Evolutionary conservation across 2,329 filamentous ascomycete genomes (phyloP).

Genomic region (Plectosphaerella cucumerina): DNA sequence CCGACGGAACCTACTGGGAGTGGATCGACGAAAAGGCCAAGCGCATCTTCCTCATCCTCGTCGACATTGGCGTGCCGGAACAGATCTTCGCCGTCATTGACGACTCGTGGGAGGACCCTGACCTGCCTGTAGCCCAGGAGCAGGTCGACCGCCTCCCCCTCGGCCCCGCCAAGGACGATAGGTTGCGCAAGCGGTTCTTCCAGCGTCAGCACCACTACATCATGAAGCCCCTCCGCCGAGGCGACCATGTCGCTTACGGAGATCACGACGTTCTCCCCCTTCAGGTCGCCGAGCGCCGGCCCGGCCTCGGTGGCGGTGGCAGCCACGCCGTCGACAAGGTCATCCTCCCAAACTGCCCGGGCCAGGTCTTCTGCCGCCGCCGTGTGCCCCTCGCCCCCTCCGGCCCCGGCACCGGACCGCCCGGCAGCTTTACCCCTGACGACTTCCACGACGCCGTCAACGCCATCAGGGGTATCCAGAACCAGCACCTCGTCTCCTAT

Average conservation of each 20-base stretch:
- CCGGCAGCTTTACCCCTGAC: conserved; percentile 40
- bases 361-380: conserved; percentile 52
- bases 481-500: conserved; percentile 66
- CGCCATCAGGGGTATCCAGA: conserved; percentile 53
- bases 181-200: conserved; percentile 65
- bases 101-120: conserved; percentile 72
- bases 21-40: conserved; percentile 69
- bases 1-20: conserved; percentile 73
- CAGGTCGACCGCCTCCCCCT: conserved; percentile 61
- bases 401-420: conserved; percentile 15
- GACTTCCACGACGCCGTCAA: conserved; percentile 60
- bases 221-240: conserved; percentile 57
- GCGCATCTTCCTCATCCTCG: conserved; percentile 66
- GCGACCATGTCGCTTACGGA: conserved; percentile 59
- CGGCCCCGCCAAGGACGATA: conserved; percentile 52
- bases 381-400: conserved; percentile 46
- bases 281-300: conserved; percentile 59
- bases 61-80: conserved; percentile 65
- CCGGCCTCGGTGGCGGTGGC: conserved; percentile 28
- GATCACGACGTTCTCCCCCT: conserved; percentile 67
- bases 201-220: conserved; percentile 67
- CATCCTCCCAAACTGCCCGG: conserved; percentile 57
- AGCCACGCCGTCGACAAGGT: conserved; percentile 49
- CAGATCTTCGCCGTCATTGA: conserved; percentile 74
- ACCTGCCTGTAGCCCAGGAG: conserved; percentile 65